phyloP scores from a whole-genome alignment of 208 protist genomes.

The Crithidia mellificae region DNA sequence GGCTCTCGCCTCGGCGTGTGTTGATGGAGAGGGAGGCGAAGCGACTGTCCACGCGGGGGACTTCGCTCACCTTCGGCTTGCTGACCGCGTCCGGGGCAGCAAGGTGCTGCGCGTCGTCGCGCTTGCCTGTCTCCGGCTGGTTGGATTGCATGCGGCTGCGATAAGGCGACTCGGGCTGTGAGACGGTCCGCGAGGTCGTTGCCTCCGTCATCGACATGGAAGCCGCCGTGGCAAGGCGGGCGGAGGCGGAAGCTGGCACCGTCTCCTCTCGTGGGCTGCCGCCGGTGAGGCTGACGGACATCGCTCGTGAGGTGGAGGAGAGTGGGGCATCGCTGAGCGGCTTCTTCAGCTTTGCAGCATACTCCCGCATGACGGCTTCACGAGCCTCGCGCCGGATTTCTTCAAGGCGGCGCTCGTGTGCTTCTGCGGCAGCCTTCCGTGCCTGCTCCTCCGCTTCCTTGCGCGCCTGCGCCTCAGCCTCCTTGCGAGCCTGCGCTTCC shows the following conservation, averaged over 20 bases:
- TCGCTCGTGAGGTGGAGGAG: conserved; percentile 1
- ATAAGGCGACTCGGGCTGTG: conserved; percentile 5
- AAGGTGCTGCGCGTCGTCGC: neutral
- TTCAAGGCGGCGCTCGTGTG: conserved; percentile 30
- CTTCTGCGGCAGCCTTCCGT: conserved; percentile 28
- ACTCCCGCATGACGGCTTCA: conserved; percentile 46
- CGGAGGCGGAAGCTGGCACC: neutral
- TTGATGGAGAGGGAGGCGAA: conserved; percentile 15
- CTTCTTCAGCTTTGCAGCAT: conserved; percentile 37
- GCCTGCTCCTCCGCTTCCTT: conserved; percentile 20
- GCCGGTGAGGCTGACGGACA: neutral
- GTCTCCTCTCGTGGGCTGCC: neutral
- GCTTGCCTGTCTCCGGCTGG: conserved; percentile 5
- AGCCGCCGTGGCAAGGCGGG: neutral
- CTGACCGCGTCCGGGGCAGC: neutral
- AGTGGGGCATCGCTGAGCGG: conserved; percentile 7
- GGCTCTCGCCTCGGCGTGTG: conserved; percentile 10
- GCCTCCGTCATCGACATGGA: neutral
- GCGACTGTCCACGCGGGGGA: neutral
- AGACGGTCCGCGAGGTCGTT: neutral
- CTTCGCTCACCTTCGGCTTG: neutral
- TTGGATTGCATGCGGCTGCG: conserved; percentile 5
- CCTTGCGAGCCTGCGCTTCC: conserved; percentile 28
- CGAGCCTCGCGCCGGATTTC: conserved; percentile 45
- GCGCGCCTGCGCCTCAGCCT: conserved; percentile 32